Base-by-base conservation (phyloP, 225 moss, liverwort and hornwort genomes). In the Bryoerythrophyllum caledonicum region DNA sequence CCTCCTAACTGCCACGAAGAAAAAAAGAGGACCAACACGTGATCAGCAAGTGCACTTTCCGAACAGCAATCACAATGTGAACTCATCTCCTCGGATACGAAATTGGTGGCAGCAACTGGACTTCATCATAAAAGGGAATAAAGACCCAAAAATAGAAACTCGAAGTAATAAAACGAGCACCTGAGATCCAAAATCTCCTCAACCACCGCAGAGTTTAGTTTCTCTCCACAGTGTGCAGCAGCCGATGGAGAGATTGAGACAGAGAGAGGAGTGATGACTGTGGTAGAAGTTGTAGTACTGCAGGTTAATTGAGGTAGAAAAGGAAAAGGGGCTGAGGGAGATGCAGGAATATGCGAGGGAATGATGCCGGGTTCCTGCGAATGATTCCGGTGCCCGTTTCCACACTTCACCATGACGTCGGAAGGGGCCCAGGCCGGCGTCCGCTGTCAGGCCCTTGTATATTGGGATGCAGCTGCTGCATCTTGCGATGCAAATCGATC, bases 291-390 rank as follows among this genome's bases (percentile, higher is more conserved):
- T 34, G 12, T 34, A 13, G 30, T 9, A 24, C 6, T 20, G n/a
- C 9, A 38, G 38, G 38, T 5, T 17, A 19, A 19, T 9, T 30
- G n/a, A 2, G 17, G 20, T 3, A 46, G 72, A 48, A 60, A 59
- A 32, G 59, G 20, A 28, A 32, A 8, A 37, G 70, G 15, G 35
- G 11, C 7, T n/a, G 11, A 1, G 28, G 23, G 41, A 44, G 49
- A 59, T 67, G 48, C 75, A 1, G 11, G 76, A 68, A 68, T 68
- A 76, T 76, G 68, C 76, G 30, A 21, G 1, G 17, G 76, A 0
- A 76, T 76, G 68, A 76, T 68, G 25, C 68, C 25, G 14, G 60
- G 21, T 28, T 40, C 35, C 9, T 51, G 34, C 58, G 27, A 71
- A 26, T 11, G 46, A 60, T 30, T 1, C 30, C 14, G 17, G 2